These are phyloP conservation scores for Carallia pectinifolia DNA, from an alignment of 345 rosid genomes.

Conservation along the genomic window DNA sequence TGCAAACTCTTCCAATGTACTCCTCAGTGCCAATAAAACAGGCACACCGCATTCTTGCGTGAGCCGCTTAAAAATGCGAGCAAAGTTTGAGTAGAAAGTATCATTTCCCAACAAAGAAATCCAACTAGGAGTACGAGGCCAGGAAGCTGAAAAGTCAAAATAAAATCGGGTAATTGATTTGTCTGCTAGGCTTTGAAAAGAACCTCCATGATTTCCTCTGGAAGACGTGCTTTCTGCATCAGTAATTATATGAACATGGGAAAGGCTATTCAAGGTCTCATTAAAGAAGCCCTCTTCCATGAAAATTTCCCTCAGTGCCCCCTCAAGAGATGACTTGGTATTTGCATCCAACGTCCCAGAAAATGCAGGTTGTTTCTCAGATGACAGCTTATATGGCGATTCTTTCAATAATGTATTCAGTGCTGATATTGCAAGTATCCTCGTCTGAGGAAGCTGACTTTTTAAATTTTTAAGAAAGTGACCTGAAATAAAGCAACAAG, in stretches of 20 bases:
- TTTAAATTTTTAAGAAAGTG: constrained; percentile 90
- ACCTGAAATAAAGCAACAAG: constrained; percentile 49
- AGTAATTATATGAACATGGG: constrained; percentile 85
- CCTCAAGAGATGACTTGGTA: constrained; percentile 70
- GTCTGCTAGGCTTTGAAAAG: constrained; percentile 86
- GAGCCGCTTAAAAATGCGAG: constrained; percentile 89
- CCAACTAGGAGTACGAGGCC: constrained; percentile 99
- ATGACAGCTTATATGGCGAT: constrained; percentile 75
- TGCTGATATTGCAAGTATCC: constrained; percentile 97
- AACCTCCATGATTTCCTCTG: constrained; percentile 74
- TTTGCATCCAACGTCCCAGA: constrained; percentile 38
- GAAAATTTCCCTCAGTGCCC: constrained; percentile 71
- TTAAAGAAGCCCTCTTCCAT: constrained; percentile 86
- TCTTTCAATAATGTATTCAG: constrained; percentile 86
- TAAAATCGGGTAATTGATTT: constrained; percentile 93
- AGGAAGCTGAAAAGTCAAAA: constrained; percentile 91
- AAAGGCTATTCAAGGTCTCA: constrained; percentile 87
- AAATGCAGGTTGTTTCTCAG: constrained; percentile 38
- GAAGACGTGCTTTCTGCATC: constrained; percentile 75
- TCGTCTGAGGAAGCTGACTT: constrained; percentile 99
- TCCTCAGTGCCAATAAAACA: constrained; percentile 64
- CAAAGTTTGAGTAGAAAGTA: constrained; percentile 88
- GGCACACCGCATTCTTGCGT: constrained; percentile 94
- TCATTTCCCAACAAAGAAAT: constrained; percentile 86
- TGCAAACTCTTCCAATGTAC: constrained; percentile 75